A percentile compares a stretch with the other conserved stretches of the same genome.
These are phyloP conservation scores for Didymella arachidicola DNA, from an alignment of 2,329 filamentous ascomycete species.

Conservation along the genomic window DNA sequence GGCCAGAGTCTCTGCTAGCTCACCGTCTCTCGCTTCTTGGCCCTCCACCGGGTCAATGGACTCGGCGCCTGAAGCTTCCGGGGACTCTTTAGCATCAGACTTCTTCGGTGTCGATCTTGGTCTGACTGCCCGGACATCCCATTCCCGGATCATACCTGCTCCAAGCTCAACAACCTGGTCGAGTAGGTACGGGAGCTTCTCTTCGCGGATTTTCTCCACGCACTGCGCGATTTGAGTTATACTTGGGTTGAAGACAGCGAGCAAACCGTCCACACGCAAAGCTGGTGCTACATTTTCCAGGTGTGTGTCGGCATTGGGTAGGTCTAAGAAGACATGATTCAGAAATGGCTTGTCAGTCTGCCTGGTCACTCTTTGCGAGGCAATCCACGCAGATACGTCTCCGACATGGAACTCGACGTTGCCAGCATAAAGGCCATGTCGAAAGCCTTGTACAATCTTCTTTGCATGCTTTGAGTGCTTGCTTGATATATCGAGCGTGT, in stretches of 20 bases:
- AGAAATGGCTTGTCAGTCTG: constrained; percentile 66
- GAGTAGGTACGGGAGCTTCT: constrained; percentile 63
- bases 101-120: constrained; percentile 48
- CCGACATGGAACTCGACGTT: constrained; percentile 79
- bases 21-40: constrained; percentile 39
- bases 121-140: constrained; percentile 66
- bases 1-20: constrained; percentile 37
- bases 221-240: constrained; percentile 79
- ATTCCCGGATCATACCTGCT: constrained; percentile 64
- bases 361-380: constrained; percentile 52
- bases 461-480: constrained; percentile 71
- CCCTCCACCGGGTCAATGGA: constrained; percentile 29
- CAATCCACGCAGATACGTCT: constrained; percentile 70
- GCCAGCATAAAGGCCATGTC: constrained; percentile 71
- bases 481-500: constrained; percentile 73
- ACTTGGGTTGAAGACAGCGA: constrained; percentile 77
- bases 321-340: constrained; percentile 75
- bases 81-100: constrained; percentile 19
- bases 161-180: constrained; percentile 68
- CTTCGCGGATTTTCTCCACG: constrained; percentile 61
- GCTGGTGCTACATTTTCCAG: constrained; percentile 62
- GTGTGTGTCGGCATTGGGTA: constrained; percentile 68
- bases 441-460: constrained; percentile 70
- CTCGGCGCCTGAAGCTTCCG: constrained; percentile 23
- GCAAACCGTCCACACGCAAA: constrained; percentile 68